These are phyloP conservation scores for Emericellopsis terricola DNA, from an alignment of 495 filamentous ascomycete genomes.

Conservation along the genomic window DNA sequence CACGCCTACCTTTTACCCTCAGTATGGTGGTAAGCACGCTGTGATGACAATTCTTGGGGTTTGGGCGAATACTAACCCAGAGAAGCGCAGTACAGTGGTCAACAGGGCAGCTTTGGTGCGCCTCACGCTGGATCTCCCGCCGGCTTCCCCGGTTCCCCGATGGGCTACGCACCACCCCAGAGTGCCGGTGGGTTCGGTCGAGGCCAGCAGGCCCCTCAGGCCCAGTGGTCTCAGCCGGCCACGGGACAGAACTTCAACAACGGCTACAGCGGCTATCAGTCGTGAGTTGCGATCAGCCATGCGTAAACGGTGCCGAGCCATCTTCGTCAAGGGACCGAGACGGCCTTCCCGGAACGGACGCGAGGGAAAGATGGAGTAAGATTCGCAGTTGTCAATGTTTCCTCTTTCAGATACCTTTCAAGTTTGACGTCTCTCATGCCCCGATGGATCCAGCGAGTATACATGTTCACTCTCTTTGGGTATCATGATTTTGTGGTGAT, in stretches of 20 bases:
- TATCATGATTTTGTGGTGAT: too few species aligned
- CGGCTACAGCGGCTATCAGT: slow-evolving; percentile 42
- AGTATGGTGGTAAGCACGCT: slow-evolving; percentile 60
- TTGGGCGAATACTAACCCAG: background rate
- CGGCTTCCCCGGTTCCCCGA: slow-evolving; percentile 43
- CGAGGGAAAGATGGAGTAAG: background rate
- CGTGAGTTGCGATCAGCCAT: slow-evolving; percentile 15
- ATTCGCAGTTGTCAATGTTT: background rate
- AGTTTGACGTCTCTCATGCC: too few species aligned
- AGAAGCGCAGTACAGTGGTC: slow-evolving; percentile 29
- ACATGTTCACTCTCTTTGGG: too few species aligned
- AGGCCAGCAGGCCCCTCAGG: slow-evolving; percentile 53
- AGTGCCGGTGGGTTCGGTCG: slow-evolving; percentile 71
- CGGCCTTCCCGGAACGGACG: background rate
- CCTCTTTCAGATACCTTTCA: too few species aligned
- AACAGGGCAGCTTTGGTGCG: slow-evolving; percentile 31
- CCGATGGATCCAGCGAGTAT: too few species aligned
- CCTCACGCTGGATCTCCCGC: slow-evolving; percentile 40
- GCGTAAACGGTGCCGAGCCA: slow-evolving; percentile 2
- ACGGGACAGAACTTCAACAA: slow-evolving; percentile 37
- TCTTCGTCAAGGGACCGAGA: background rate
- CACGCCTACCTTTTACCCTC: slow-evolving; percentile 79
- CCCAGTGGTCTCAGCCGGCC: slow-evolving; percentile 54
- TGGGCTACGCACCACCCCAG: slow-evolving; percentile 41
- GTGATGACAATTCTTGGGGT: slow-evolving; percentile 14